A percentile compares a stretch with the other conserved stretches of the same genome.
Evolutionary conservation across 2,329 filamentous ascomycete species (phyloP).

Genomic region (Neofusicoccum parvum): DNA sequence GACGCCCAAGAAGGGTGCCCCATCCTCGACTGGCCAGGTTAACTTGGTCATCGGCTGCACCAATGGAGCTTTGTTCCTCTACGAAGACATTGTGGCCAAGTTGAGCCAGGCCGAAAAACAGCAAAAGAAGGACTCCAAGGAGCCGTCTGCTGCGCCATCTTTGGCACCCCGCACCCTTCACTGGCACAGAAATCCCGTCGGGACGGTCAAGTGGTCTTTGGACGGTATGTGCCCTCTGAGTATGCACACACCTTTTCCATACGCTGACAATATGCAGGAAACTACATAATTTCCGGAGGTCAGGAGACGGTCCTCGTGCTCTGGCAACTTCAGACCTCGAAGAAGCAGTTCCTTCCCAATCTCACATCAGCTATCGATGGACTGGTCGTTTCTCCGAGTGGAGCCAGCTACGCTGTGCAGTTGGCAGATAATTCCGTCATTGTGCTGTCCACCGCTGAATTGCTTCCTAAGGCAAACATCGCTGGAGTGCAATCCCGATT

Average conservation of each 20-base stretch:
- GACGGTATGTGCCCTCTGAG: slow-evolving; percentile 65
- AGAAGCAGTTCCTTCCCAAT: slow-evolving; percentile 85
- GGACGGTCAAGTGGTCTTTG: slow-evolving; percentile 84
- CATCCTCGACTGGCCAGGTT: slow-evolving; percentile 49
- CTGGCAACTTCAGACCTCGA: slow-evolving; percentile 89
- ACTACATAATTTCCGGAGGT: slow-evolving; percentile 93
- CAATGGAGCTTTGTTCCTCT: slow-evolving; percentile 77
- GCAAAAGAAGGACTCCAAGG: slow-evolving; percentile 25
- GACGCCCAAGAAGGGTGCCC: slow-evolving; percentile 47
- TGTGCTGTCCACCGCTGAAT: slow-evolving; percentile 84
- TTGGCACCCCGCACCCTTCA: slow-evolving; percentile 69
- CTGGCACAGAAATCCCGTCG: slow-evolving; percentile 87
- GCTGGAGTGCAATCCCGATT: slow-evolving; percentile 70
- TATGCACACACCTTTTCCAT: neutral
- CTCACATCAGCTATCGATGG: slow-evolving; percentile 82
- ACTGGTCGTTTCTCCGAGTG: slow-evolving; percentile 76
- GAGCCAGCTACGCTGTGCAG: slow-evolving; percentile 80
- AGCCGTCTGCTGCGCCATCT: slow-evolving; percentile 37
- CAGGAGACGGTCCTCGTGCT: slow-evolving; percentile 85
- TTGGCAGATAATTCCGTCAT: slow-evolving; percentile 92
- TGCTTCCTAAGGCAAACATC: slow-evolving; percentile 81
- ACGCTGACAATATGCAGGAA: slow-evolving; percentile 57
- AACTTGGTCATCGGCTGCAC: slow-evolving; percentile 78
- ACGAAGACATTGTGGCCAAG: slow-evolving; percentile 69
- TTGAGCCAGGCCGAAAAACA: slow-evolving; percentile 48